Evolutionary conservation across 768 basidiomycete genomes (phyloP).

Genomic region (Russula abietina): DNA sequence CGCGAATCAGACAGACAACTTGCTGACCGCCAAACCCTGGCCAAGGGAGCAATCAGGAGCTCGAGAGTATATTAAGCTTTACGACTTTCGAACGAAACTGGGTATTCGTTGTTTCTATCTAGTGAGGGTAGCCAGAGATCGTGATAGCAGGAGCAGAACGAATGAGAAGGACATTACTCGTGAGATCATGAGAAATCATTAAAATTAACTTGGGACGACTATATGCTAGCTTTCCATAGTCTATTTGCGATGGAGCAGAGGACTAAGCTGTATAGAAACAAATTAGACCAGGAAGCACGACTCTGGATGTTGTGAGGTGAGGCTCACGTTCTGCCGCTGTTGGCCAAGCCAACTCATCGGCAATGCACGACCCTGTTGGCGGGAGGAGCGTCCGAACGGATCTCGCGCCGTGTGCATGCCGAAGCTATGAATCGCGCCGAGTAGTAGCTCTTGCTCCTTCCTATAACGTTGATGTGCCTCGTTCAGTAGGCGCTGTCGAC

Average conservation of each 20-base stretch:
- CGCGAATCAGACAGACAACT: too few relatives aligned
- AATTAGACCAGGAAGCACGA: not conserved
- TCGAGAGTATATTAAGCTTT: not conserved
- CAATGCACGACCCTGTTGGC: conserved; percentile 11
- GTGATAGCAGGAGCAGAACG: not conserved
- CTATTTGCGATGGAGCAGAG: conserved; percentile 16
- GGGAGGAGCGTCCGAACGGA: conserved; percentile 10
- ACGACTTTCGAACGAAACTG: not conserved
- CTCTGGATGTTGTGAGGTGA: not conserved
- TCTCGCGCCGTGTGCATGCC: conserved; percentile 22
- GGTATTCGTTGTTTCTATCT: not conserved
- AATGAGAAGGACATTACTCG: not conserved
- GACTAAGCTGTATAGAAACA: conserved; percentile 14
- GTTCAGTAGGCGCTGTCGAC: conserved; percentile 16
- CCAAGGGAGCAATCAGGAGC: too few relatives aligned
- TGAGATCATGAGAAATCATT: not conserved
- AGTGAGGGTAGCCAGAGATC: not conserved
- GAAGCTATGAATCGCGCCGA: conserved; percentile 18
- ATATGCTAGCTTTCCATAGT: not conserved
- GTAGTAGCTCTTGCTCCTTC: conserved; percentile 24
- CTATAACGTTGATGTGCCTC: conserved; percentile 24
- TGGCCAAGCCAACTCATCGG: conserved; percentile 25
- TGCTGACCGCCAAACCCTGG: too few relatives aligned
- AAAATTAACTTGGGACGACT: not conserved
- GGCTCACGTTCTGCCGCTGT: conserved; percentile 24